A percentile compares a stretch with the other conserved stretches of the same genome.
Conservation (phyloP, 2,329 filamentous ascomycete species). For the Diaporthe caulivora region DNA sequence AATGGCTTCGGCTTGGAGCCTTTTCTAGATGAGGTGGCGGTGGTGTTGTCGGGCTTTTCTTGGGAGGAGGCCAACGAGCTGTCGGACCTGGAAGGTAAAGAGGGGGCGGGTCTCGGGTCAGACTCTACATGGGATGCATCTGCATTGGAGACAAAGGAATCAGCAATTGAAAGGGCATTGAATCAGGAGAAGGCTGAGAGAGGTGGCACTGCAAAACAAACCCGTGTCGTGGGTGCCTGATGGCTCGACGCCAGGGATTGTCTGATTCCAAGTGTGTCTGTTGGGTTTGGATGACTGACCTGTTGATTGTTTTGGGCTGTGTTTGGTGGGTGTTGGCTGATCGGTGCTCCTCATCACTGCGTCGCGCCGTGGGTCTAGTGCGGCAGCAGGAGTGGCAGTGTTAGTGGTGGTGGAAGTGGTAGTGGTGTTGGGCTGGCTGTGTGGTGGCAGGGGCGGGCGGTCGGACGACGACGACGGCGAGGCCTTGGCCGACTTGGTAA, state of each 20-base stretch:
- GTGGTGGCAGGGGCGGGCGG: slow-evolving; percentile 44
- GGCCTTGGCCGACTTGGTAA: slow-evolving; percentile 59
- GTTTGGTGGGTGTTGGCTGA: slow-evolving; percentile 46
- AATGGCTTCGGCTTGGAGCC: slow-evolving; percentile 68
- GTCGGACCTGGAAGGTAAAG: slow-evolving; percentile 63
- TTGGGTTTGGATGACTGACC: slow-evolving; percentile 43
- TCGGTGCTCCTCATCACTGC: slow-evolving; percentile 44
- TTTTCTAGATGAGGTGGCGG: slow-evolving; percentile 53
- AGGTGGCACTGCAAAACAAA: slow-evolving; percentile 13
- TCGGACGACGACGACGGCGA: slow-evolving; percentile 50
- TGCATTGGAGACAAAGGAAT: slow-evolving; percentile 41
- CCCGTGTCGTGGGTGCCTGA: slow-evolving; percentile 16
- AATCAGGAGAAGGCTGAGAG: slow-evolving; percentile 27
- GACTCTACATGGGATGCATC: slow-evolving; percentile 50
- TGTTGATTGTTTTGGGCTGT: slow-evolving; percentile 47
- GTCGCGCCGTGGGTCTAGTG: slow-evolving; percentile 30
- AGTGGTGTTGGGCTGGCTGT: slow-evolving; percentile 44
- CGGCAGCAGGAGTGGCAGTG: slow-evolving; percentile 17
- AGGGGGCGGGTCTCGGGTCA: slow-evolving; percentile 54
- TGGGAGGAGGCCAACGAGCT: slow-evolving; percentile 62
- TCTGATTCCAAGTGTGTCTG: neutral
- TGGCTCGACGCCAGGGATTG: slow-evolving; percentile 4
- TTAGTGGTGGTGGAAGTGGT: slow-evolving; percentile 40
- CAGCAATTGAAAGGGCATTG: slow-evolving; percentile 34
- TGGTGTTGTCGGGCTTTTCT: slow-evolving; percentile 57